Percentiles rank a stretch among this genome's conserved stretches.
Evolutionary conservation across 2,329 filamentous ascomycete species (phyloP).

Genomic region (Fusarium nygamai): DNA sequence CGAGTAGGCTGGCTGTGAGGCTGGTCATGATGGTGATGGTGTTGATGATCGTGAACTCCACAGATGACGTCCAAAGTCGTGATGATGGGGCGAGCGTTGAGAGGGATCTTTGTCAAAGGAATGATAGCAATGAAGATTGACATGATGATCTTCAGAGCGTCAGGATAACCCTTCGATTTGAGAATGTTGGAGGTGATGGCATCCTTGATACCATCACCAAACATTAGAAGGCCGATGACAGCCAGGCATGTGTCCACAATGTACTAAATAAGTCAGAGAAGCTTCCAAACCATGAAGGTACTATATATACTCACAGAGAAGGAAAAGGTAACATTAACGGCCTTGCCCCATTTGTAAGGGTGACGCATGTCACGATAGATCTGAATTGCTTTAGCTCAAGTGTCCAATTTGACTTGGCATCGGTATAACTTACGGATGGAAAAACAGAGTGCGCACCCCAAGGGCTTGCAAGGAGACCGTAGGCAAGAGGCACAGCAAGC

Average conservation of each 20-base stretch:
- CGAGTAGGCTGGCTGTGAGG: constrained; percentile 45
- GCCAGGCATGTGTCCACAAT: constrained; percentile 84
- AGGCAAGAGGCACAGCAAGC: constrained; percentile 85
- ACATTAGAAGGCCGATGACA: constrained; percentile 90
- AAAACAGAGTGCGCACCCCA: constrained; percentile 76
- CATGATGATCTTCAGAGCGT: constrained; percentile 78
- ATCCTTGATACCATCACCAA: constrained; percentile 86
- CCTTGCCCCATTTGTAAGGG: constrained; percentile 81
- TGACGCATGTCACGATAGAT: constrained; percentile 74
- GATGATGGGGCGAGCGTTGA: constrained; percentile 89
- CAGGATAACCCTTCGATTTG: constrained; percentile 76
- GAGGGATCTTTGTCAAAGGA: constrained; percentile 92
- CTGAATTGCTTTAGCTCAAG: constrained; percentile 44
- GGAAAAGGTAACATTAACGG: constrained; percentile 81
- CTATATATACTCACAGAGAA: constrained; percentile 72
- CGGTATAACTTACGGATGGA: constrained; percentile 69
- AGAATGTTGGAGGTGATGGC: constrained; percentile 94
- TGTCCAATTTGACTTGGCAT: neutral
- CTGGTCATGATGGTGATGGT: constrained; percentile 49
- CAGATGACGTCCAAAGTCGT: constrained; percentile 83
- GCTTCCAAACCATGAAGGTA: neutral
- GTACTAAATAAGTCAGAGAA: constrained; percentile 60
- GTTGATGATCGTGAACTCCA: constrained; percentile 69
- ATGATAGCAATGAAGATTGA: constrained; percentile 91
- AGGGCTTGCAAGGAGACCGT: constrained; percentile 87